These are phyloP conservation scores for Boletales sp. DNA, from an alignment of 768 basidiomycete genomes.

Conservation along the genomic window DNA sequence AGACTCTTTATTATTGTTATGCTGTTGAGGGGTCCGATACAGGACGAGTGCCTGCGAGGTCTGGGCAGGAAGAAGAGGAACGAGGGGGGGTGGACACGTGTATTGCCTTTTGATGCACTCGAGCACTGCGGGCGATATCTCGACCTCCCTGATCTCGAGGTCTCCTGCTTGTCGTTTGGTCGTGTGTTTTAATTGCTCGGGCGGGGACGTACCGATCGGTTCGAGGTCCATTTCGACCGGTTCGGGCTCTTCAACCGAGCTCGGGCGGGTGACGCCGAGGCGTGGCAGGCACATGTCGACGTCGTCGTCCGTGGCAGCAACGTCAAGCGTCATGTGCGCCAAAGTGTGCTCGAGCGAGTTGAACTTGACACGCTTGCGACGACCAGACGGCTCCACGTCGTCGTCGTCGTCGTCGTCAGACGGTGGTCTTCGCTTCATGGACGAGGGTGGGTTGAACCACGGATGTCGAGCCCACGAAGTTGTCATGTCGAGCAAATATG, in stretches of 20 bases:
- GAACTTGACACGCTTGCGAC: constrained; percentile 48
- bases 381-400: constrained; percentile 12
- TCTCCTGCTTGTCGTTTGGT: constrained; percentile 10
- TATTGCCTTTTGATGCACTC: constrained; percentile 39
- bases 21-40: constrained; percentile 40
- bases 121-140: constrained; percentile 45
- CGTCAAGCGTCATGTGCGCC: constrained; percentile 44
- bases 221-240: constrained; percentile 66
- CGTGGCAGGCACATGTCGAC: constrained; percentile 14
- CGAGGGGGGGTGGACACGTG: constrained; percentile 21
- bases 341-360: constrained; percentile 53
- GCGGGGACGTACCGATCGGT: constrained; percentile 49
- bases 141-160: constrained; percentile 24
- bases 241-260: constrained; percentile 49
- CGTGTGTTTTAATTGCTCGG: too few relatives aligned
- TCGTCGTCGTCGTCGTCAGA: constrained; percentile 17
- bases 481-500: constrained; percentile 16
- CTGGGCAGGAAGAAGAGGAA: constrained; percentile 15
- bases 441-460: constrained; percentile 37
- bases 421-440: constrained; percentile 39
- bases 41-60: constrained; percentile 50
- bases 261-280: constrained; percentile 27
- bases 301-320: constrained; percentile 9
- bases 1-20: constrained; percentile 8
- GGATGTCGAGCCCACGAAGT: constrained; percentile 37